Evolutionary conservation across 768 basidiomycete genomes (phyloP), one percentile per base, ranked within the genome.

Genomic region (Naganishia kalamii): DNA sequence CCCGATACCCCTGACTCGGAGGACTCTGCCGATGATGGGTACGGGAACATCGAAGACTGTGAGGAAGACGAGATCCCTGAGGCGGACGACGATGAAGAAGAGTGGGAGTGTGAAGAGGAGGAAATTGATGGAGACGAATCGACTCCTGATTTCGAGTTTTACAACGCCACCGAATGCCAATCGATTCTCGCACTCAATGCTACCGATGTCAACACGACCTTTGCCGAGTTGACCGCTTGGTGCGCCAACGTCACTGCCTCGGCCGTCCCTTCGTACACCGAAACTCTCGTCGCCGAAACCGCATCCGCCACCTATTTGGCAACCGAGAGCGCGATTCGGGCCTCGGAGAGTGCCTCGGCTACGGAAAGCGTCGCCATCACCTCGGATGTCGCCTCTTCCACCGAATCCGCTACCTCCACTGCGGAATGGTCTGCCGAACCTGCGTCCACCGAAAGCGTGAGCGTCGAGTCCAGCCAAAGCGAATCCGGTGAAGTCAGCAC

Each of bases 51-150:
- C n/a, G 17, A 57, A 37, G 63, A 57, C 41, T 27, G 40, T 44
- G 62, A 63, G 37, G 50, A 63, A 17, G 35, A 27, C n/a, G 59
- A 40, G 21, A 33, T 10, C 30, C 10, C 27, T 6, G 29, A 33
- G 13, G 60, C 47, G 6, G 62, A 63, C 3, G 62, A 62, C 6
- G 61, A 52, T 40, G 40, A 43, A 8, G 62, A 64, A 2, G 63
- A 64, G 51, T 33, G 52, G 63, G 63, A 64, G n/a, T 64, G 63
- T 27, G 51, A 54, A 21, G 63, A 64, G 50, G 50, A 52, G 29
- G 49, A 64, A 29, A 44, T 52, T 11, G 40, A 32, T 13, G 37
- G 47, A 40, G n/a, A 52, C 21, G 25, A 54, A 17, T 30, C 63
- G 19, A 52, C 48, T 30, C 11, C 51, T 11, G 27, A 23, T 35